Evolutionary conservation across 345 rosid genomes (phyloP).

Genomic region (Mangifera indica): DNA sequence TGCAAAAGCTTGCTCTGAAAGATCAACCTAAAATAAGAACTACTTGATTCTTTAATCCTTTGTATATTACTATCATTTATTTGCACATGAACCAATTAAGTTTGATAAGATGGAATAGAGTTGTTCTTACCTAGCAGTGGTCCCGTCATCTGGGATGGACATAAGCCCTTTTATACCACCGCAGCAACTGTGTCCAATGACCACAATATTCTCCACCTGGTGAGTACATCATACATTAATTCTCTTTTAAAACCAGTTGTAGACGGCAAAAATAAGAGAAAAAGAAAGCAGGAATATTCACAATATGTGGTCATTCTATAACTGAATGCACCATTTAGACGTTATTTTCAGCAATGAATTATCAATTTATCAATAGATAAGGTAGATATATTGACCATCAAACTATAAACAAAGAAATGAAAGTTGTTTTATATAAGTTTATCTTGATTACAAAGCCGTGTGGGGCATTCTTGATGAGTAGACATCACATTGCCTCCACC

Average conservation of each 20-base stretch:
- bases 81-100: background rate
- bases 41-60: background rate
- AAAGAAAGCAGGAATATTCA: slow-evolving; percentile 5
- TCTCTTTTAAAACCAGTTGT: slow-evolving; percentile 7
- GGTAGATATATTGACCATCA: background rate
- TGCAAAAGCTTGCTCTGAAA: background rate
- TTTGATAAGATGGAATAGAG: background rate
- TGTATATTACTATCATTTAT: too few relatives aligned
- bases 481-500: slow-evolving; percentile 22
- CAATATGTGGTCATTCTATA: background rate
- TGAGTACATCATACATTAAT: background rate
- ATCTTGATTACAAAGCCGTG: background rate
- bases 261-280: background rate
- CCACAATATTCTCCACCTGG: slow-evolving; percentile 85
- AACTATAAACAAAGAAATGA: background rate
- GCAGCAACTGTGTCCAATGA: slow-evolving; percentile 94
- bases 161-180: slow-evolving; percentile 98
- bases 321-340: slow-evolving; percentile 7
- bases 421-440: background rate
- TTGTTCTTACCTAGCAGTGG: slow-evolving; percentile 43
- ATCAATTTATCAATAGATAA: background rate
- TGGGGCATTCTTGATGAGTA: slow-evolving; percentile 20
- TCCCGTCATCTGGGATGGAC: slow-evolving; percentile 67
- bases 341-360: background rate
- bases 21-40: background rate